phyloP scores from a whole-genome alignment of 2,329 filamentous ascomycete species.

The Aulographum hederae region DNA sequence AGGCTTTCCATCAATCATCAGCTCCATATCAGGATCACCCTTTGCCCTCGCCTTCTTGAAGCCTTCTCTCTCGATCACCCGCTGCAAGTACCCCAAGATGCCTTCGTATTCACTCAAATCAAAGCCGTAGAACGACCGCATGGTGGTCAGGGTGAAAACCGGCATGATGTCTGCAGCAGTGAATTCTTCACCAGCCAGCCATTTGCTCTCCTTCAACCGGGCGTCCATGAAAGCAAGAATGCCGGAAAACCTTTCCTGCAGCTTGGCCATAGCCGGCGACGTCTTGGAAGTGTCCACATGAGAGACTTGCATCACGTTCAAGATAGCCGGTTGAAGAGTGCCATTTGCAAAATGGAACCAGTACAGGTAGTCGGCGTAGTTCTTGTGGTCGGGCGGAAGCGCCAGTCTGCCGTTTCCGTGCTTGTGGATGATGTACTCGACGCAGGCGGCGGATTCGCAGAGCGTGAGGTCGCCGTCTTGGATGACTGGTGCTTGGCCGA shows the following conservation, averaged over 20 bases:
- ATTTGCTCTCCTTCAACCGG: conserved; percentile 28
- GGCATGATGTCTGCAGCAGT: conserved; percentile 49
- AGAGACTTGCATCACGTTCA: no score
- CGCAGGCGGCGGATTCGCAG: conserved; percentile 39
- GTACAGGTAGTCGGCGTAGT: conserved; percentile 43
- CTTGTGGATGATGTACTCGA: conserved; percentile 42
- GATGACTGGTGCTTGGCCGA: conserved; percentile 41
- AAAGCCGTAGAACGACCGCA: conserved; percentile 32
- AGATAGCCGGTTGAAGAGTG: conserved; percentile 18
- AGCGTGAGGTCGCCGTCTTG: conserved; percentile 36
- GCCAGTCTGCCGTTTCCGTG: conserved; percentile 32
- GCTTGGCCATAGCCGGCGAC: no score
- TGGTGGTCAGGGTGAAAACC: conserved; percentile 41
- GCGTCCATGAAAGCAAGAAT: conserved; percentile 30
- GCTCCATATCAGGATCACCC: conserved; percentile 13
- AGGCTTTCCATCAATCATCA: conserved; percentile 6
- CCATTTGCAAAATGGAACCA: conserved; percentile 41
- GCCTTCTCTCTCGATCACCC: conserved; percentile 10
- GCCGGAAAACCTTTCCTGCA: no score
- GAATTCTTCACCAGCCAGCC: conserved; percentile 42
- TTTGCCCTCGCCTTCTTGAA: conserved; percentile 15
- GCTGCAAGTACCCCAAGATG: conserved; percentile 13
- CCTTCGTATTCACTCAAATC: conserved; percentile 9
- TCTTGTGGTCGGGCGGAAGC: conserved; percentile 23
- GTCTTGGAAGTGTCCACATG: no score